Evolutionary conservation across 2,329 filamentous ascomycete species (phyloP).

Genomic region (Hortaea sp.): DNA sequence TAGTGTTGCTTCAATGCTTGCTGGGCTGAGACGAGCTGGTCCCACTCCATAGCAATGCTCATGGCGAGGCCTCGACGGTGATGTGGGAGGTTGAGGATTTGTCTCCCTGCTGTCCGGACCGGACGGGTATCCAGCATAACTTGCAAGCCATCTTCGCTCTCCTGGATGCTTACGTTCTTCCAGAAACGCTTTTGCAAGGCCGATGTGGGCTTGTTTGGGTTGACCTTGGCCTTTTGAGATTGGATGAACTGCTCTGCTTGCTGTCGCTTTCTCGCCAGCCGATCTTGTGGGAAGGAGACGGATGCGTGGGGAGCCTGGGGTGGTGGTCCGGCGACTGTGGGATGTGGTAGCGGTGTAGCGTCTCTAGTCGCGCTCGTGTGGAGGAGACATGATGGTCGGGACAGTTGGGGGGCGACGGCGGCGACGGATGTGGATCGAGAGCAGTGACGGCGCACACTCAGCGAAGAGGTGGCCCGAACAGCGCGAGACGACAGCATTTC

Average conservation of each 20-base stretch:
- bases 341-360: constrained; percentile 47
- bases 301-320: constrained; percentile 45
- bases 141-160: constrained; percentile 50
- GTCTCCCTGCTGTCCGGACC: constrained; percentile 66
- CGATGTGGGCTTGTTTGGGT: constrained; percentile 35
- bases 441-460: constrained; percentile 19
- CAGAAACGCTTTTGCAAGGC: constrained; percentile 69
- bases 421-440: constrained; percentile 1
- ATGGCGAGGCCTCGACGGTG: constrained; percentile 73
- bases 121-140: constrained; percentile 70
- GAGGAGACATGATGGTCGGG: constrained; percentile 24
- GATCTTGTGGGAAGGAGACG: constrained; percentile 37
- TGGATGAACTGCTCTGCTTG: constrained; percentile 41
- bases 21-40: constrained; percentile 67
- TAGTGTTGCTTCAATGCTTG: constrained; percentile 80
- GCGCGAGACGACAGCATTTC: not conserved
- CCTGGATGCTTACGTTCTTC: constrained; percentile 67
- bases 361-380: constrained; percentile 33
- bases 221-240: constrained; percentile 33
- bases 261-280: constrained; percentile 38
- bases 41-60: constrained; percentile 89
- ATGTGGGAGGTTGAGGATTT: constrained; percentile 59
- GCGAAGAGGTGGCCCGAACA: constrained; percentile 20
- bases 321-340: constrained; percentile 50
- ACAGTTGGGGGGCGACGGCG: constrained; percentile 5